Base-by-base conservation (phyloP, 1,139 yeast species). In the Candida smagusa region DNA sequence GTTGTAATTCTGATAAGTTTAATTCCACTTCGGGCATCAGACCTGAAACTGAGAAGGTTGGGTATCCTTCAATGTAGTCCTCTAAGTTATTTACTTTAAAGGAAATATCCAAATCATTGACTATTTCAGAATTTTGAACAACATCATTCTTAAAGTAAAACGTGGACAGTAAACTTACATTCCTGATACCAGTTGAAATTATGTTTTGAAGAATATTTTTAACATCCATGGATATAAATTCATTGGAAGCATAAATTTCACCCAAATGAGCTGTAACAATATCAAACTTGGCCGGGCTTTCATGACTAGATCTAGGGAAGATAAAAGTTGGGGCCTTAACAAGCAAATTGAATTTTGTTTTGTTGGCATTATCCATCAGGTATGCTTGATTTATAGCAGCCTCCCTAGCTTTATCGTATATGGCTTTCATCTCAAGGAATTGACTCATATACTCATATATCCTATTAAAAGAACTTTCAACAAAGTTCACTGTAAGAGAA, bases 391-490 rank as follows among this genome's bases (percentile, higher is more conserved):
- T 65, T 7, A 71, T 63, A 0, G 97, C 97, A 9, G 90, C 87
- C 50, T 84, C 88, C 44, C 98, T 74, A 0, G 97, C 95, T 12
- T 77, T 68, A 52, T 92, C 98, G 57, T 84, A 92, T 11, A 90
- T 71, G 2, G 80, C 79, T 58, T 92, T 92, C 96, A 92, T 88
- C 49, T 77, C 77, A 43, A 81, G 84, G 54, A 94, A 86, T 50
- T 85, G 85, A 47, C 78, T 78, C 50, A 88, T 64, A 52, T 81
- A 90, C 24, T 75, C 71, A 30, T 84, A 56, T 8, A 92, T 75
- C 46, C 82, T 76, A 31, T 81, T 72, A 47, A 88, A 72, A 0
- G 97, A 85, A 44, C 81, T 84, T 52, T 90, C 96, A 16, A 88
- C 79, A 53, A 89, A 86, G 54, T 82, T 85, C 6, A 90, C 61